Conservation (phyloP, 1,284 basidiomycete genomes). For the Uromyces viciae-fabae region DNA sequence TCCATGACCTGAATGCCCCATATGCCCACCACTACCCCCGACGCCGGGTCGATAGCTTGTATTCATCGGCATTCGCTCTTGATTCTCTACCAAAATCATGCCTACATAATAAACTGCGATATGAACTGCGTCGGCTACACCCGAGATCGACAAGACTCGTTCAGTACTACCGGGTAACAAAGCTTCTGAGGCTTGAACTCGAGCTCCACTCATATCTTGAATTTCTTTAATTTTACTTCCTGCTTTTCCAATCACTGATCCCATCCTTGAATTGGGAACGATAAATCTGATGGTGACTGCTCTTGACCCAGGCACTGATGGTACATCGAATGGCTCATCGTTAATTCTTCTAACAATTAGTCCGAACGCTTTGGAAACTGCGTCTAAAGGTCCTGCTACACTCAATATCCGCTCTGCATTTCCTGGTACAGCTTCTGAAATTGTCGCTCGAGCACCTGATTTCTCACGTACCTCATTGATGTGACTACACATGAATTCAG, state of each 20-base stretch:
- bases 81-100: conserved; percentile 90
- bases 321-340: conserved; percentile 95
- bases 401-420: conserved; percentile 98
- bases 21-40: conserved; percentile 56
- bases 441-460: conserved; percentile 88
- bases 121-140: conserved; percentile 99
- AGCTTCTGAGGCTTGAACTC: conserved; percentile 91
- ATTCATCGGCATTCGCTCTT: conserved; percentile 72
- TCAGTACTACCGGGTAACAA: conserved; percentile 99
- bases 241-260: conserved; percentile 95
- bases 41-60: conserved; percentile 53
- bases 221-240: conserved; percentile 99
- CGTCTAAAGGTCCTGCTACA: conserved; percentile 93
- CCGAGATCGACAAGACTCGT: conserved; percentile 93
- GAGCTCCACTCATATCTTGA: conserved; percentile 93
- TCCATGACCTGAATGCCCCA: conserved; percentile 37
- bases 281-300: conserved; percentile 99
- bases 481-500: conserved; percentile 61
- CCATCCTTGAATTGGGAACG: conserved; percentile 99
- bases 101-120: conserved; percentile 99
- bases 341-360: conserved; percentile 98
- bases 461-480: conserved; percentile 99
- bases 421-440: conserved; percentile 91
- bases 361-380: conserved; percentile 98
- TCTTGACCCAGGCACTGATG: conserved; percentile 93